A percentile compares a stretch with the other conserved stretches of the same genome.
Conservation (phyloP, 192 early-diverging fungal genomes). For the Diversispora epigaea region DNA sequence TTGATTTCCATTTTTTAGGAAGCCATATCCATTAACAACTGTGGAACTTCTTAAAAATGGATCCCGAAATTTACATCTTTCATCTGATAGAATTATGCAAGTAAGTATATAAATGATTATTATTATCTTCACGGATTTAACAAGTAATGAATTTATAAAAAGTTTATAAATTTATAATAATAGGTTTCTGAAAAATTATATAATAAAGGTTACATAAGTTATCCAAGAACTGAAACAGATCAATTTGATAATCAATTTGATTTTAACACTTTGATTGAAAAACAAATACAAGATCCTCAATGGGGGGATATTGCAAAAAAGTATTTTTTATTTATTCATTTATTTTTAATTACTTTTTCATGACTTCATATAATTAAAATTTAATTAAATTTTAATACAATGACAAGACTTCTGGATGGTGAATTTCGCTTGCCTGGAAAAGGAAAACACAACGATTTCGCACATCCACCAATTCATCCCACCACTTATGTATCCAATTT, state of each 20-base stretch:
- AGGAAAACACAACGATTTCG: slow-evolving; percentile 89
- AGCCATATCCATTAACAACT: slow-evolving; percentile 90
- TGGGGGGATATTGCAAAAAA: slow-evolving; percentile 48
- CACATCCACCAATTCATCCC: slow-evolving; percentile 98
- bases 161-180: background rate
- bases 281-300: slow-evolving; percentile 48
- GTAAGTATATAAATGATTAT: slow-evolving; percentile 38
- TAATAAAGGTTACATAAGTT: slow-evolving; percentile 86
- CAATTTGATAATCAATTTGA: slow-evolving; percentile 79
- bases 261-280: slow-evolving; percentile 60
- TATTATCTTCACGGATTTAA: background rate
- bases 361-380: no score
- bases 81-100: slow-evolving; percentile 78
- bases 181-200: slow-evolving; percentile 89
- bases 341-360: no score
- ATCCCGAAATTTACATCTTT: slow-evolving; percentile 65
- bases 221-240: slow-evolving; percentile 96
- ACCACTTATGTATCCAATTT: slow-evolving; percentile 57
- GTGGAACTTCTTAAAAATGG: slow-evolving; percentile 90
- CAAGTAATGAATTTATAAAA: background rate
- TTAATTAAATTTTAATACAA: no score
- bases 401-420: slow-evolving; percentile 57
- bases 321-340: slow-evolving; percentile 32
- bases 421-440: slow-evolving; percentile 72
- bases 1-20: slow-evolving; percentile 46